Evolutionary conservation across 371 early-diverging fungal genomes (phyloP), one percentile per base, ranked within the genome.

Genomic region (Cokeromyces recurvatus): DNA sequence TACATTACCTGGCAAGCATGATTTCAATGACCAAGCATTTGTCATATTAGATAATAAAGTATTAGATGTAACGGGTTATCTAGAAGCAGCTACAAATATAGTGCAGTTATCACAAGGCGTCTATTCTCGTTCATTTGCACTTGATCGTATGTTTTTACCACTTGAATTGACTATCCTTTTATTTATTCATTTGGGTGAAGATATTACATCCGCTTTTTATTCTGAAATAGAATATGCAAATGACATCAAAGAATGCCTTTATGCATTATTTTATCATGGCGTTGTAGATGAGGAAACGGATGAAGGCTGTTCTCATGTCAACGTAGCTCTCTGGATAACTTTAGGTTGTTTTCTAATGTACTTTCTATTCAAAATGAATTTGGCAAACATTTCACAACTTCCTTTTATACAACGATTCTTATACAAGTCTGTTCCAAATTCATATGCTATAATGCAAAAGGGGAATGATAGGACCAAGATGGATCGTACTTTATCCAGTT

Each of bases 141-240:
- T 64, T 1, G 72, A 75, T 14, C 67, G 76, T 8, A 69, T 75
- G 70, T 71, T 71, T 37, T 38, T 75, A 19, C 72, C 72, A 1
- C 51, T 71, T 5, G 66, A 71, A 39, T 46, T 75, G 25, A 71
- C 68, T 1, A 57, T 55, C 19, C 17, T 67, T 4, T 51, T 75
- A 2, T 69, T 65, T 23, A 32, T 38, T 0, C 32, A 45, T 32
- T 27, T 52, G 65, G 76, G 76, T 0, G 32, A 49, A 23, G 76
- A 75, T 32, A 71, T 75, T 22, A 64, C 64, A 9, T 35, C 50
- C 3, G 38, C 48, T 10, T 64, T 69, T 42, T 25, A 53, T 21
- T 29, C 41, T n/a, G 56, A 68, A 32, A 51, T 69, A 6, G 34
- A 59, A 1, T 27, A 46, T 20, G 34, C 63, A 27, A 40, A 56